These are phyloP conservation scores for Trichoderma citrinoviride DNA, from an alignment of 2,329 filamentous ascomycete genomes.

Conservation along the genomic window DNA sequence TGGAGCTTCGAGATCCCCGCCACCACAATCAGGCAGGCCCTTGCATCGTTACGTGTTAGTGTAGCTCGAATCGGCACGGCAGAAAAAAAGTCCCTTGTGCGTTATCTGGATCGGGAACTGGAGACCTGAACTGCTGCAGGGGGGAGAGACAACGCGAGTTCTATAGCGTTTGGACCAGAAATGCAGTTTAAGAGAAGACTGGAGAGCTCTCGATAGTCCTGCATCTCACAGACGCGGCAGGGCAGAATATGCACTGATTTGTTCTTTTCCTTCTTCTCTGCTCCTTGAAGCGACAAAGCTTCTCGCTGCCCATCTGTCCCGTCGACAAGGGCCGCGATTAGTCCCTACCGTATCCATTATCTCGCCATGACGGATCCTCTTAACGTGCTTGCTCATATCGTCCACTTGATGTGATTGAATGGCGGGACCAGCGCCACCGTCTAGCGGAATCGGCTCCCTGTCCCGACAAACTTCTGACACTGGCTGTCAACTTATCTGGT, in stretches of 20 bases:
- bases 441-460: background rate
- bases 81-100: background rate
- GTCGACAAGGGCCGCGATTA: background rate
- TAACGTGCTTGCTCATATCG: constrained; percentile 4
- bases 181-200: no score
- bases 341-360: background rate
- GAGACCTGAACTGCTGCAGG: background rate
- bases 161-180: no score
- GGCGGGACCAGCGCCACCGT: background rate
- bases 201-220: no score
- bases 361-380: constrained; percentile 15
- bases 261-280: background rate
- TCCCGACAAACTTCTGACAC: background rate
- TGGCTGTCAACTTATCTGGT: background rate
- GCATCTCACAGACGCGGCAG: no score
- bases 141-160: no score
- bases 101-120: background rate
- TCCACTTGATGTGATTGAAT: background rate
- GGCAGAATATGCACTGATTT: no score
- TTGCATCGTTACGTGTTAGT: constrained; percentile 5
- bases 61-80: background rate
- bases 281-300: background rate
- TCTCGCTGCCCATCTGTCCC: background rate
- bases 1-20: constrained; percentile 10
- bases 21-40: background rate